Conservation (phyloP, 164 flowering plant species). For the Tetrastigma voinierianum region DNA sequence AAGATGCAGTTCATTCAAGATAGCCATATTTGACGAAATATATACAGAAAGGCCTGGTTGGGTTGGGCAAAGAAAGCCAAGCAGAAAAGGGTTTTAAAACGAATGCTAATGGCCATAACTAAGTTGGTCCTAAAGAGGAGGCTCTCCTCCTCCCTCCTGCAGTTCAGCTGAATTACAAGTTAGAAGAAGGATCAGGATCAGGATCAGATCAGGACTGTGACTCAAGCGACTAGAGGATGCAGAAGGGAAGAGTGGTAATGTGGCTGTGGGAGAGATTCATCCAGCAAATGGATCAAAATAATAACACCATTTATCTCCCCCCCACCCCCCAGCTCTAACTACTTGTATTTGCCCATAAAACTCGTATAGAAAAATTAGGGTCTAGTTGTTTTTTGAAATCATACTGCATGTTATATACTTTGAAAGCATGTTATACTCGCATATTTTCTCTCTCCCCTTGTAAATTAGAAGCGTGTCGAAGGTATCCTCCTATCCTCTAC, state of each 20-base stretch:
- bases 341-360: no score
- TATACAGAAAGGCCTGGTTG: constrained; percentile 38
- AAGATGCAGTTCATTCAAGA: constrained; percentile 38
- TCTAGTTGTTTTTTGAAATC: no score
- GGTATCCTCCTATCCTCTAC: no score
- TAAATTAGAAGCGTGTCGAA: no score
- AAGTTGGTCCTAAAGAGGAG: constrained; percentile 19
- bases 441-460: no score
- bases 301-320: neutral
- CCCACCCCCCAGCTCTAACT: no score
- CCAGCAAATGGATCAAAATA: neutral
- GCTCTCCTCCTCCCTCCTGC: constrained; percentile 17
- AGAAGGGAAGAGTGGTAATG: constrained; percentile 12
- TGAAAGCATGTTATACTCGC: no score
- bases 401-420: no score
- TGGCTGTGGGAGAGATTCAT: constrained; percentile 6
- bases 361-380: no score
- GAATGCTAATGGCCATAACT: constrained; percentile 17
- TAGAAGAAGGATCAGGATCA: no score
- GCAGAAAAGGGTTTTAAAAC: constrained; percentile 24
- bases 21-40: constrained; percentile 50
- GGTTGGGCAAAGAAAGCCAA: constrained; percentile 54
- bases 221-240: no score
- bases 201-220: no score
- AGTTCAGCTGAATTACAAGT: constrained; percentile 32